These are phyloP conservation scores for Pythium dissimile DNA, from an alignment of 352 stramenopile species.

Conservation along the genomic window DNA sequence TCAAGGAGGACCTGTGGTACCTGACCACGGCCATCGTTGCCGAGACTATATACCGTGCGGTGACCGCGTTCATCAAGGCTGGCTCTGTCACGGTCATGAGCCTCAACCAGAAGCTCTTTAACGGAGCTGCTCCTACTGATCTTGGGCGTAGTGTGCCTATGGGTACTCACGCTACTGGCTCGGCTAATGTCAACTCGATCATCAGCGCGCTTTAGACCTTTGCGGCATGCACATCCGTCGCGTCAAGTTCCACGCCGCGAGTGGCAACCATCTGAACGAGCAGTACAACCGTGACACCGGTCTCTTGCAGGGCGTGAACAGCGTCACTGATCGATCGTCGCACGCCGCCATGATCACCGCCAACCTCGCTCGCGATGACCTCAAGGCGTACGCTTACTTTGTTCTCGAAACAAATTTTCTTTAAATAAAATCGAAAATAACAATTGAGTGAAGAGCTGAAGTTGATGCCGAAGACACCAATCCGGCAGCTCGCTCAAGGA, in stretches of 20 bases:
- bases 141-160: slow-evolving; percentile 18
- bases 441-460: no score
- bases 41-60: slow-evolving; percentile 14
- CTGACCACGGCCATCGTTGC: slow-evolving; percentile 16
- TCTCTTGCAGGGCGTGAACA: slow-evolving; percentile 22
- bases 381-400: no score
- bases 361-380: slow-evolving; percentile 24
- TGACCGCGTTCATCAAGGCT: slow-evolving; percentile 21
- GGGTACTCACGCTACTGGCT: slow-evolving; percentile 11
- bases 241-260: slow-evolving; percentile 24
- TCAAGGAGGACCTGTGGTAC: slow-evolving; percentile 26
- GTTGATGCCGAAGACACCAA: no score
- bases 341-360: slow-evolving; percentile 22
- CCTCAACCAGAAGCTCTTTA: slow-evolving; percentile 27
- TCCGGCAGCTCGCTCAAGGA: no score
- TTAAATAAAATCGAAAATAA: no score
- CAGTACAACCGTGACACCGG: slow-evolving; percentile 33
- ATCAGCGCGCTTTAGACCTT: slow-evolving; percentile 18
- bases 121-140: slow-evolving; percentile 6
- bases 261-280: slow-evolving; percentile 26
- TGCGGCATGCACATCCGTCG: slow-evolving; percentile 24
- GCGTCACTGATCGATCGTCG: slow-evolving; percentile 30
- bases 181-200: slow-evolving; percentile 18
- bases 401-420: no score
- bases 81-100: slow-evolving; percentile 18